Percentiles rank a stretch among this genome's conserved stretches.
Conservation (phyloP, 306 rosid species). For the Malus sylvestris region DNA sequence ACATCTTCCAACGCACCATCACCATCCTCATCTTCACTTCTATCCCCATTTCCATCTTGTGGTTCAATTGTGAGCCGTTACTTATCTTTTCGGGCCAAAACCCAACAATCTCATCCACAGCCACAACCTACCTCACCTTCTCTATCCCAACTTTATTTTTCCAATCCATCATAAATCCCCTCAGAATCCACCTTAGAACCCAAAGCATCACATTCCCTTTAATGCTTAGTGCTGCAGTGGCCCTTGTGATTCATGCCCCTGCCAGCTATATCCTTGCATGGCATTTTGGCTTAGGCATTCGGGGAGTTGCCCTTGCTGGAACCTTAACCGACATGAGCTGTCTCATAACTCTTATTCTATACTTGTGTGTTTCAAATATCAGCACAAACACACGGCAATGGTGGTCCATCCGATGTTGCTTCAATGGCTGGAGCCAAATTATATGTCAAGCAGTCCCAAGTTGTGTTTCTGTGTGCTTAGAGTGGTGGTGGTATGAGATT, state of each 20-base stretch:
- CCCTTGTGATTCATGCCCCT: conserved; percentile 18
- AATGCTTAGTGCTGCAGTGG: conserved; percentile 1
- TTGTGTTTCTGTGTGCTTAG: conserved; percentile 31
- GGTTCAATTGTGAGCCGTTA: conserved; percentile 22
- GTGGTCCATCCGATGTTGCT: conserved; percentile 21
- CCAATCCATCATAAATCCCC: conserved; percentile 31
- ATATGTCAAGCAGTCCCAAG: conserved; percentile 33
- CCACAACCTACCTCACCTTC: conserved; percentile 26
- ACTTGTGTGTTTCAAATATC: conserved; percentile 4
- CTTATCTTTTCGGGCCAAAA: conserved; percentile 18
- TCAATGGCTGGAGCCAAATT: conserved; percentile 33
- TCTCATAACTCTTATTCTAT: conserved; percentile 6
- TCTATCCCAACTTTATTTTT: conserved; percentile 33
- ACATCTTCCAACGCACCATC: conserved; percentile 33
- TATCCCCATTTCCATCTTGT: conserved; percentile 28
- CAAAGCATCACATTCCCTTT: conserved; percentile 36
- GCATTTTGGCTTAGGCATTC: conserved; percentile 10
- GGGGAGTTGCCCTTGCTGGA: conserved; percentile 25
- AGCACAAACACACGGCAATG: conserved; percentile 18
- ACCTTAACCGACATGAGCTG: conserved; percentile 22
- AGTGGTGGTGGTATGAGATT: conserved; percentile 60
- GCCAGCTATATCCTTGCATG: conserved; percentile 2
- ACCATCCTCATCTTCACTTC: conserved; percentile 12
- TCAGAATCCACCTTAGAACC: conserved; percentile 30
- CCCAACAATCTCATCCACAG: conserved; percentile 22